Evolutionary conservation across 2,329 filamentous ascomycete genomes (phyloP).

Genomic region (Curvularia hawaiiensis): DNA sequence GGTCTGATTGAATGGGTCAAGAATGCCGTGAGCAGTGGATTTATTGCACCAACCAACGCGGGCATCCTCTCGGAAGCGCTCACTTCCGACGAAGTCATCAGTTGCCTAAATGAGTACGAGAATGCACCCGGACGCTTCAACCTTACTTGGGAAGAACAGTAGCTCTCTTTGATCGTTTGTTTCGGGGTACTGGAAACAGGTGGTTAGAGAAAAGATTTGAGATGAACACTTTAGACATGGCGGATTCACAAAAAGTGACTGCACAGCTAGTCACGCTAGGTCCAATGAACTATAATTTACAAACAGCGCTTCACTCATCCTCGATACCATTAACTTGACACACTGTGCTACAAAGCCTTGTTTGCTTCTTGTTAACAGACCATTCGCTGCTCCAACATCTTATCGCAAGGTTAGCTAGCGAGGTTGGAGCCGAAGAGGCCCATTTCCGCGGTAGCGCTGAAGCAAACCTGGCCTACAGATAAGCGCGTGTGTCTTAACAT

Average conservation of each 20-base stretch:
- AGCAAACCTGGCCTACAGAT: background rate
- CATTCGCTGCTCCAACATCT: background rate
- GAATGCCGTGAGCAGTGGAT: conserved; percentile 75
- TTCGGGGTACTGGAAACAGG: background rate
- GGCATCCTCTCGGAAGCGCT: conserved; percentile 80
- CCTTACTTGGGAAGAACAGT: conserved; percentile 73
- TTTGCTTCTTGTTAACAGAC: background rate
- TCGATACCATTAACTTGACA: background rate
- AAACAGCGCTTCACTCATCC: background rate
- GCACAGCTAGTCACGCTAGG: background rate
- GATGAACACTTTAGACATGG: background rate
- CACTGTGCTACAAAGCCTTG: background rate
- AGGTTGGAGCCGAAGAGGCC: background rate
- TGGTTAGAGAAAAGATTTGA: background rate
- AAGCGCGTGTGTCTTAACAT: background rate
- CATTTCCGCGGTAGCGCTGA: background rate
- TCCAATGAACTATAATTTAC: background rate
- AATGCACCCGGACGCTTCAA: conserved; percentile 76
- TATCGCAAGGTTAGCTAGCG: background rate
- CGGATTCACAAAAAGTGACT: background rate
- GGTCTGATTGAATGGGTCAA: conserved; percentile 82
- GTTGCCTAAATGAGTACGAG: conserved; percentile 73
- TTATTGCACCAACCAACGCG: conserved; percentile 72
- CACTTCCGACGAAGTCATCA: conserved; percentile 73
- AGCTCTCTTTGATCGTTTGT: background rate